Conservation (phyloP, 495 filamentous ascomycete genomes). For the Trichocladium uniseriatum region DNA sequence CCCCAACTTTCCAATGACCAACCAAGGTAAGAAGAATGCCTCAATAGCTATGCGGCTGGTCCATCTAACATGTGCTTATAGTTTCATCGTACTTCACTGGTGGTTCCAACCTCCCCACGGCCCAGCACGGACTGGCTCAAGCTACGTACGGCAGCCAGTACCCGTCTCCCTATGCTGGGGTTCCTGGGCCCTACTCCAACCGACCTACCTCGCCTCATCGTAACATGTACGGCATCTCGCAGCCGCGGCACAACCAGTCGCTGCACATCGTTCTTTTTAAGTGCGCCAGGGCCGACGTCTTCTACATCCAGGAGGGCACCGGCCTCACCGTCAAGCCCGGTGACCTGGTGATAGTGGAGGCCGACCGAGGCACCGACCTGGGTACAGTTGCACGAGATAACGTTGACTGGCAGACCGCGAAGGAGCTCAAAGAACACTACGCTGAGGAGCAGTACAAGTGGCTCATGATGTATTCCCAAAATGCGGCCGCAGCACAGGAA, state of each 20-base stretch:
- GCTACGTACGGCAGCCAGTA: constrained; percentile 33
- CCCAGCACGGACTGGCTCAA: constrained; percentile 33
- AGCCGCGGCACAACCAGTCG: constrained; percentile 70
- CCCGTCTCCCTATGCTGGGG: constrained; percentile 29
- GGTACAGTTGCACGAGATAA: constrained; percentile 85
- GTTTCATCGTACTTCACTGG: constrained; percentile 44
- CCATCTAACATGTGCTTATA: constrained; percentile 24
- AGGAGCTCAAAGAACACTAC: constrained; percentile 78
- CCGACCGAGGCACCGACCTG: constrained; percentile 89
- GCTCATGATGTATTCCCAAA: constrained; percentile 93
- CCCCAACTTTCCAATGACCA: constrained; percentile 23
- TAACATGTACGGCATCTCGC: constrained; percentile 51
- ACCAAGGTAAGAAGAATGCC: constrained; percentile 28
- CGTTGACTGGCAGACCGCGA: constrained; percentile 72
- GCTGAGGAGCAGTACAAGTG: constrained; percentile 91
- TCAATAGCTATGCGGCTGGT: neutral
- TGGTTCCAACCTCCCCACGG: constrained; percentile 16
- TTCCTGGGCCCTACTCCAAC: constrained; percentile 49
- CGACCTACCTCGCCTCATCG: constrained; percentile 48
- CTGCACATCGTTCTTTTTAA: constrained; percentile 94
- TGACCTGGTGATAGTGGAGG: constrained; percentile 94
- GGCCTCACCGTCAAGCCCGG: constrained; percentile 82
- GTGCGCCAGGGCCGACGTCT: constrained; percentile 85
- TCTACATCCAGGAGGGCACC: constrained; percentile 91
- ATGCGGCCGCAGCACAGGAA: constrained; percentile 51